Base-by-base conservation (phyloP, 768 basidiomycete species). In the Agrocybe praecox region DNA sequence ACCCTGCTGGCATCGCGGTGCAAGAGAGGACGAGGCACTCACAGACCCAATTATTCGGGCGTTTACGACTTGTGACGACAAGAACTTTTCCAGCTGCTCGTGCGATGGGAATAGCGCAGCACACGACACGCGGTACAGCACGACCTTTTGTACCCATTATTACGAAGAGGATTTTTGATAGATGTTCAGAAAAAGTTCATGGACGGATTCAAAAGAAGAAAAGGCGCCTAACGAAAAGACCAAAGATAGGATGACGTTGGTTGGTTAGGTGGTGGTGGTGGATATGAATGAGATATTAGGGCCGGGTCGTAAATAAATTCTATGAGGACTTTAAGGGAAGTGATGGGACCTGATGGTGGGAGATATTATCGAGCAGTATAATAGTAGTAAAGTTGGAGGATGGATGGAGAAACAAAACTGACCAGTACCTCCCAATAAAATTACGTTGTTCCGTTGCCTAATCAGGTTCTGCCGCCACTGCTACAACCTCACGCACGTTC, bases 101-200 rank as follows among this genome's bases (percentile, higher is more conserved):
- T 46, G 85, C 77, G 63, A 94, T 91, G 53, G 92, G 92, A 55
- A 94, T 94, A 49, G 92, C 92, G 69, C 92, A 94, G 74, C 92
- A 94, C 63, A 94, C 92, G 72, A 94, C 81, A 69, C 92, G 89
- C 53, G 92, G 92, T 49, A 83, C 83, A 53, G 87, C 74, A 62
- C 92, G 86, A 67, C 90, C 91, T 80, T 92, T 92, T 62, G 85
- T 81, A 57, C 77, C 40, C 8, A 52, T 80, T 80, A 82, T 82
- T 60, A 57, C 52, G 56, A 52, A 57, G 60, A 34, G 32, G 47
- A 61, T n/a, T 40, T 40, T 40, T 40, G 58, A 54, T 46, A 44
- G 45, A 40, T 42, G 14, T 49, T 58, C 26, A 49, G 47, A 43
- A 6, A 40, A n/a, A 46, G 18, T 34, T 33, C 40, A 54, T 59